Evolutionary conservation across 2,329 filamentous ascomycete genomes (phyloP), one percentile per base, ranked within the genome.

Genomic region (Sphaerulina musiva): DNA sequence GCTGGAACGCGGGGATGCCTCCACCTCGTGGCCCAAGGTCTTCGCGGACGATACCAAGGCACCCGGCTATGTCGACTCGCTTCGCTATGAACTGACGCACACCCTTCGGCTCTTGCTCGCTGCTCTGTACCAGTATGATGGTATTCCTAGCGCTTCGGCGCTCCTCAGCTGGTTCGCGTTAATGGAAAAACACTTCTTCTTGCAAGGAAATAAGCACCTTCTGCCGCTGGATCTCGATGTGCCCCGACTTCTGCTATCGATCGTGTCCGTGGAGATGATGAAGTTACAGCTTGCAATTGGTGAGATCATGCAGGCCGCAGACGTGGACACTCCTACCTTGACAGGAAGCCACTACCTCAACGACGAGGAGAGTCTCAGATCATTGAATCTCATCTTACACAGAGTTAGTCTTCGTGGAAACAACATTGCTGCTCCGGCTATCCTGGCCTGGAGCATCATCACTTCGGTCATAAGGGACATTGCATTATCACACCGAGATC

Each of bases 381-480:
- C 84, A 51, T 80, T 95, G 11, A 89, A 92, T 62, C 79, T 80
- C 49, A 80, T 85, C n/a, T 77, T 95, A 34, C 72, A 85, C 23
- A 74, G 76, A 52, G 81, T 83, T 6, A 79, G 82, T 10, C 76
- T 76, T 29, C 67, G 72, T 17, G 78, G 78, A 12, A 76, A 81
- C n/a, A 74, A 77, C 38, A 81, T 81, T 36, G 86, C 87, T 17
- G 83, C 81, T 52, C 88, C 89, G 1, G 82, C 87, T 14, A 79
- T 89, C 17, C 87, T 95, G 61, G 82, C 87, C 2, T 97, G 91
- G 91, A 83, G 85, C 3, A 75, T 92, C 46, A 80, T 95, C 26
- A 76, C 91, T 8, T 81, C 86, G 64, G 78, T 80, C 26, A 82
- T 93, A 73, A 81, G 82, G 29, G 62, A 63, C 46, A 58, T 63